Conservation (phyloP, 768 basidiomycete genomes). For the Jaapia argillacea region DNA sequence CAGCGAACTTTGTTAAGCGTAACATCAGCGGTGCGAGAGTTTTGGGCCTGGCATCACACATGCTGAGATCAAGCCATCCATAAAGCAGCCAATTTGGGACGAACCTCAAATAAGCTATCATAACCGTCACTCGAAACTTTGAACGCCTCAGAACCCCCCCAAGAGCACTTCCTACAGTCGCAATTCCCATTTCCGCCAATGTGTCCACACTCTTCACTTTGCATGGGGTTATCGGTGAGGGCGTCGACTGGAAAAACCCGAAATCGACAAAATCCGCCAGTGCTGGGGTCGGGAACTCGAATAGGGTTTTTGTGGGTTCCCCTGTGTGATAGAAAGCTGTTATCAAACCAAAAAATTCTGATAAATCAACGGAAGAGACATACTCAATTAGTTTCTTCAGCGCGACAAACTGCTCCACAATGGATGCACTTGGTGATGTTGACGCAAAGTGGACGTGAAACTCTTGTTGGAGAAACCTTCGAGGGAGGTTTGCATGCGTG, state of each 20-base stretch:
- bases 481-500: constrained; percentile 6
- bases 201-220: constrained; percentile 8
- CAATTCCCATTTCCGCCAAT: constrained; percentile 7
- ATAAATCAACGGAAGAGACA: neutral
- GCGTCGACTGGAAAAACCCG: constrained; percentile 14
- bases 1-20: constrained; percentile 4
- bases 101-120: neutral
- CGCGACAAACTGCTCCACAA: constrained; percentile 6
- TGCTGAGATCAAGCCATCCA: neutral
- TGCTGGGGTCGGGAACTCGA: constrained; percentile 17
- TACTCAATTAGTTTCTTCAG: constrained; percentile 6
- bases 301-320: constrained; percentile 23
- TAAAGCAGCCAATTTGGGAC: neutral
- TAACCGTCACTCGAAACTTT: constrained; percentile 1
- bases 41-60: neutral
- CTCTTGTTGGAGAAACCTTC: constrained; percentile 9
- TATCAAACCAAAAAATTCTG: too few species aligned
- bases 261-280: constrained; percentile 11
- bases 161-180: constrained; percentile 6
- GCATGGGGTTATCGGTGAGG: constrained; percentile 11
- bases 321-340: constrained; percentile 10
- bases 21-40: neutral
- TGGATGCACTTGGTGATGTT: constrained; percentile 8
- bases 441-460: constrained; percentile 6
- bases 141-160: constrained; percentile 1